Evolutionary conservation across 805 yeast genomes (phyloP).

Genomic region (Nakazawaea ishiwadae): DNA sequence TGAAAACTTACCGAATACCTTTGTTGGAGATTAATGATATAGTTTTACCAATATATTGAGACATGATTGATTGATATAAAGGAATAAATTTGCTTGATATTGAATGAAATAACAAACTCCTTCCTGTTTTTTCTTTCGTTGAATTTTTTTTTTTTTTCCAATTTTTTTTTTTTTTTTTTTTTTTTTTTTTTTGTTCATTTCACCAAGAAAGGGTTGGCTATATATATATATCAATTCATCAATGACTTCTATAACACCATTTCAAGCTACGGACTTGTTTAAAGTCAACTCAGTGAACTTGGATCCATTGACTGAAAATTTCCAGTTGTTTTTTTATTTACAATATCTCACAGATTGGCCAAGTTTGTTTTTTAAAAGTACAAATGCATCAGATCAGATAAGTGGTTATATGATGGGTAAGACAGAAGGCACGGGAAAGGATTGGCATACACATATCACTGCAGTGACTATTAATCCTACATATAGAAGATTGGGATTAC

Average conservation of each 20-base stretch:
- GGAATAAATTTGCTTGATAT: background rate
- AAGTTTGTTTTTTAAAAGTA: constrained; percentile 74
- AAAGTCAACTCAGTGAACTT: constrained; percentile 70
- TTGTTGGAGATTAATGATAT: constrained; percentile 76
- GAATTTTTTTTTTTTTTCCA: constrained; percentile 1
- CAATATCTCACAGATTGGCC: constrained; percentile 89
- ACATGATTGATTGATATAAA: constrained; percentile 66
- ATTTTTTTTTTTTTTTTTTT: background rate
- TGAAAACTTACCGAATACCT: constrained; percentile 50
- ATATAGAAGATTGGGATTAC: constrained; percentile 82
- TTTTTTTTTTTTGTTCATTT: background rate
- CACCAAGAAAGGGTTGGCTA: too few species aligned
- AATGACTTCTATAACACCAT: constrained; percentile 89
- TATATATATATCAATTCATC: too few species aligned
- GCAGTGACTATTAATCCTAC: constrained; percentile 88
- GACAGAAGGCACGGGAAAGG: constrained; percentile 78
- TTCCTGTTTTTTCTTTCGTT: background rate
- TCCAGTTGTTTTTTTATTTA: constrained; percentile 75
- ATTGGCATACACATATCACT: constrained; percentile 96
- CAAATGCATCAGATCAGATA: constrained; percentile 12
- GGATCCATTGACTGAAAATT: constrained; percentile 90
- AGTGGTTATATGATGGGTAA: constrained; percentile 94
- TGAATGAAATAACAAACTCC: background rate
- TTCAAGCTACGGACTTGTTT: constrained; percentile 81
- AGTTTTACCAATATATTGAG: constrained; percentile 88